These are phyloP conservation scores for Cyberlindnera amylophila DNA, from an alignment of 805 yeast species.

Conservation along the genomic window DNA sequence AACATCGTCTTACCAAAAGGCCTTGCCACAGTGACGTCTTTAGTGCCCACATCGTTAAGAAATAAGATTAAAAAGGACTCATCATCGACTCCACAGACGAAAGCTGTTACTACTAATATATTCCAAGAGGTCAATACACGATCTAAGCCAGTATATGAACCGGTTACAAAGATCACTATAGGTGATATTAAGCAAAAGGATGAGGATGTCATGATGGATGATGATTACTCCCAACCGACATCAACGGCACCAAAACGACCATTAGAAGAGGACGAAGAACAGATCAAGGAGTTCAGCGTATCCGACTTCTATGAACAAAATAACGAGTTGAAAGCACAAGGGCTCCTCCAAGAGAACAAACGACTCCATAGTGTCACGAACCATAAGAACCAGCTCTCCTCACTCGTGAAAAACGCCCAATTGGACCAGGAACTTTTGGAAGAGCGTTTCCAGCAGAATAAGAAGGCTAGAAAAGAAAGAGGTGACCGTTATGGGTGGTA, in stretches of 20 bases:
- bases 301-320: conserved; percentile 22
- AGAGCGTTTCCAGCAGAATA: conserved; percentile 24
- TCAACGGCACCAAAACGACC: neutral
- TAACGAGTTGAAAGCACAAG: conserved; percentile 20
- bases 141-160: neutral
- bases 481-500: conserved; percentile 26
- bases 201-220: conserved; percentile 2
- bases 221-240: neutral
- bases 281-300: conserved; percentile 23
- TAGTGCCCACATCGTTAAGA: conserved; percentile 23
- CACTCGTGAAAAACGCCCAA: conserved; percentile 27
- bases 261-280: conserved; percentile 5
- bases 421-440: conserved; percentile 23
- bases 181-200: neutral
- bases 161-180: conserved; percentile 1
- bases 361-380: conserved; percentile 22
- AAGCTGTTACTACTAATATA: too few species aligned
- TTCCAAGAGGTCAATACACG: conserved; percentile 5
- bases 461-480: conserved; percentile 22
- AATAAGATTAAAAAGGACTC: conserved; percentile 6
- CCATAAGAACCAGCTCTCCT: conserved; percentile 24
- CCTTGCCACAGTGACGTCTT: conserved; percentile 17
- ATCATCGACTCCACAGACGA: neutral
- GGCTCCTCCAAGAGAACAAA: conserved; percentile 23
- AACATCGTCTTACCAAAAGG: conserved; percentile 18